Base-by-base conservation (phyloP, 2,329 filamentous ascomycete genomes). In the Pseudogymnoascus sp. region DNA sequence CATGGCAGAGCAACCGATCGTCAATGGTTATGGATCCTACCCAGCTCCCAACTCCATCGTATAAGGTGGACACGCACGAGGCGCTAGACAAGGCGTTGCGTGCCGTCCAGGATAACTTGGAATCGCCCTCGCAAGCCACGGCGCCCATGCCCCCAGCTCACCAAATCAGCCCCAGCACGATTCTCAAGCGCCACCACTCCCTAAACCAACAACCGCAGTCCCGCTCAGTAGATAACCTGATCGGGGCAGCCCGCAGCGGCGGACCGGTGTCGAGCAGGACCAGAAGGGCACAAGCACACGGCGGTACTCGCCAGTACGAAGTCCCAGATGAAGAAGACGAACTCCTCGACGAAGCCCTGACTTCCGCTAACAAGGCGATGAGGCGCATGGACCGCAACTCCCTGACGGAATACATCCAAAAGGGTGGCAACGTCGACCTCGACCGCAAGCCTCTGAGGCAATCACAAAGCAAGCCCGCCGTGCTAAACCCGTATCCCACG, bases 271-370 rank as follows among this genome's bases (percentile, higher is more conserved):
- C 90, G 0, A 91, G 88, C 74, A 84, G 93, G 66, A 95, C 92
- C 12, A 83, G 93, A 64, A 84, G 91, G 65, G 89, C 90, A 11
- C 84, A 96, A 73, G 87, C 90, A 12, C 79, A 82, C 4, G 88
- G 91, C 66, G 89, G 89, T 4, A 86, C 89, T 59, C 89, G 90
- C 70, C 88, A 91, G 66, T 97, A 98, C 73, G 95, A 99, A 72
- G 93, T 93, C 0, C 91, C 95, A 1, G 93, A 96, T 70, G 95
- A 99, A 75, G 93, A 98, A 72, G 95, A 99, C 65, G 95, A 99
- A 76, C 82, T 99, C 8, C 82, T 98, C 8, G 93, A 97, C 69
- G 95, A 99, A 76, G 92, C 87, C 19, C 80, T 97, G 43, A 84
- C 87, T 59, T 91, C 90, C 5, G 90, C 92, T 0, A 88, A 88